Conservation (phyloP, 495 filamentous ascomycete species). For the Podospora pseudopauciseta region DNA sequence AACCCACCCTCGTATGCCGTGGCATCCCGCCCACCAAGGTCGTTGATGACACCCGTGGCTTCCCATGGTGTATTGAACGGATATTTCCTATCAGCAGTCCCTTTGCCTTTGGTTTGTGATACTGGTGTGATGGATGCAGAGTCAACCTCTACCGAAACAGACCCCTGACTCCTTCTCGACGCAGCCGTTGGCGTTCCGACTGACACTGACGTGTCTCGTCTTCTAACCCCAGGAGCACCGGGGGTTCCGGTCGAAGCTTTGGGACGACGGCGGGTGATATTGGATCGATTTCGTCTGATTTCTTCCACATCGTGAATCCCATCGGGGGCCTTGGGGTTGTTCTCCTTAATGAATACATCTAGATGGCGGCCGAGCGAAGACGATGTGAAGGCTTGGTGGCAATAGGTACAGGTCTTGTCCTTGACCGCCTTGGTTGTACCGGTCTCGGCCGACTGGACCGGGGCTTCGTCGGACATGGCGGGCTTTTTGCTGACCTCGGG, state of each 20-base stretch:
- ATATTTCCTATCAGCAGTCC: constrained; percentile 53
- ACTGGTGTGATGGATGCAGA: constrained; percentile 29
- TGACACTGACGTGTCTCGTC: constrained; percentile 49
- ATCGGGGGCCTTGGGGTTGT: constrained; percentile 78
- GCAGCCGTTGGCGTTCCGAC: constrained; percentile 39
- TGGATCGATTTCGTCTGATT: constrained; percentile 73
- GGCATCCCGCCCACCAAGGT: constrained; percentile 45
- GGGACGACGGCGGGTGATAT: constrained; percentile 78
- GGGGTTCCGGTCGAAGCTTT: constrained; percentile 50
- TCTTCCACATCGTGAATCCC: constrained; percentile 83
- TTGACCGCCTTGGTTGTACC: constrained; percentile 51
- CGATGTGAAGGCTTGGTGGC: constrained; percentile 79
- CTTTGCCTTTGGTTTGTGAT: constrained; percentile 36
- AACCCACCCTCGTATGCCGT: constrained; percentile 32
- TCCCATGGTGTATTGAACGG: constrained; percentile 63
- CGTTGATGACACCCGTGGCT: constrained; percentile 76
- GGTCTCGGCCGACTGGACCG: constrained; percentile 25
- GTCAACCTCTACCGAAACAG: constrained; percentile 28
- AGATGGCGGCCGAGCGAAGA: constrained; percentile 90
- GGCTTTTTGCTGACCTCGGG: not conserved
- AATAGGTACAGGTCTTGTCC: constrained; percentile 82
- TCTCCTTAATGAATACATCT: constrained; percentile 83
- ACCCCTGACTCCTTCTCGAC: constrained; percentile 28
- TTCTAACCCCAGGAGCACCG: constrained; percentile 7
- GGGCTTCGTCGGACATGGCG: not conserved